phyloP scores from a whole-genome alignment of 2,329 filamentous ascomycete genomes.

The Fusarium abutilonis region DNA sequence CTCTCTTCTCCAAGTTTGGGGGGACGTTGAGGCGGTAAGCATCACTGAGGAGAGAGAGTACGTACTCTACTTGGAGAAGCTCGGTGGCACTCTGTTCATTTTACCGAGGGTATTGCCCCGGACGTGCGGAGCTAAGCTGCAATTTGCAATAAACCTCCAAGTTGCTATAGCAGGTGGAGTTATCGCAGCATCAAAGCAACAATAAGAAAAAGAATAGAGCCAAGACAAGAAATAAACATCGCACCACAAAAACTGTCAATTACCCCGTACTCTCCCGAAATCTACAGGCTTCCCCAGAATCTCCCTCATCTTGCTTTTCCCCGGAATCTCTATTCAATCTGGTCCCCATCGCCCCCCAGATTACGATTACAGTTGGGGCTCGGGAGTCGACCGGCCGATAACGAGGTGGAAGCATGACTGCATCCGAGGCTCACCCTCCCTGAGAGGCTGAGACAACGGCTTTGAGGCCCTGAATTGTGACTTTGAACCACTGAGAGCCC shows the following conservation, averaged over 20 bases:
- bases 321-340: conserved; percentile 29
- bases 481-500: conserved; percentile 14
- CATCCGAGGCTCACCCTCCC: neutral
- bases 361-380: conserved; percentile 19
- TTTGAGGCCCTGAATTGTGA: neutral
- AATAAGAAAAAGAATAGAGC: neutral
- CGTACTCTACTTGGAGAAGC: conserved; percentile 26
- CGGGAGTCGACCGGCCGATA: conserved; percentile 32
- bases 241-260: neutral
- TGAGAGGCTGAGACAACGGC: conserved; percentile 6
- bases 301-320: conserved; percentile 22
- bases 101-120: conserved; percentile 32
- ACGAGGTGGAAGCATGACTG: conserved; percentile 29
- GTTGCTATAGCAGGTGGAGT: conserved; percentile 5
- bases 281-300: conserved; percentile 37
- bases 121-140: conserved; percentile 27
- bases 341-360: conserved; percentile 24
- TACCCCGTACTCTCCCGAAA: conserved; percentile 13
- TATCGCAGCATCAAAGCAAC: neutral
- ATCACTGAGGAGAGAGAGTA: conserved; percentile 11
- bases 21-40: conserved; percentile 10
- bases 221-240: no score
- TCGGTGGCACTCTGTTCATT: conserved; percentile 6
- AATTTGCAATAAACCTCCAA: conserved; percentile 5
- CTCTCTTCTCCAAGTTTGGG: conserved; percentile 25